Percentiles rank a stretch among this genome's conserved stretches.
phyloP scores from a whole-genome alignment of 495 filamentous ascomycete species.

The Penicillium coprophilum region DNA sequence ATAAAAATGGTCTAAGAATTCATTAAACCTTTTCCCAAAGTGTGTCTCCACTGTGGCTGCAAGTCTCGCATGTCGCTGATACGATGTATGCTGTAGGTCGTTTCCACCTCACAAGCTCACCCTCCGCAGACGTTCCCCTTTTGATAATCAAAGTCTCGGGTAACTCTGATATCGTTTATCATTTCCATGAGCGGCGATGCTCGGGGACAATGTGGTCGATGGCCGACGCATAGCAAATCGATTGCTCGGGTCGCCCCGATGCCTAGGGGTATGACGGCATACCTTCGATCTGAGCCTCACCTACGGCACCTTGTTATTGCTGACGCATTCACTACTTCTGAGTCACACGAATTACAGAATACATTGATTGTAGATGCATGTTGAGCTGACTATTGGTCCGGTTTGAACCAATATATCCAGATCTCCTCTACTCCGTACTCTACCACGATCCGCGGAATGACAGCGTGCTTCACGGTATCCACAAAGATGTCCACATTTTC shows the following conservation, averaged over 20 bases:
- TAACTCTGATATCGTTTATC: not conserved
- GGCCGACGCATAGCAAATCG: slow-evolving; percentile 1
- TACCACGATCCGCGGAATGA: slow-evolving; percentile 4
- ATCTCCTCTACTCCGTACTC: not conserved
- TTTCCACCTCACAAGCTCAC: not conserved
- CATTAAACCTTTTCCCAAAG: not conserved
- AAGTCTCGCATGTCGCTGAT: not conserved
- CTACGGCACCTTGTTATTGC: not conserved
- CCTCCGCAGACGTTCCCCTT: not conserved
- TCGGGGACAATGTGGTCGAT: not conserved
- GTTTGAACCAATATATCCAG: slow-evolving; percentile 5
- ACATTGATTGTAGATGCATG: not conserved
- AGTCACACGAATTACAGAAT: not conserved
- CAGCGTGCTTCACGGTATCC: slow-evolving; percentile 9
- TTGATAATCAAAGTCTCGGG: not conserved
- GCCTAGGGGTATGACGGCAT: slow-evolving; percentile 22
- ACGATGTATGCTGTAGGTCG: not conserved
- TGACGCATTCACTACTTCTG: not conserved
- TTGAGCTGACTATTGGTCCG: not conserved
- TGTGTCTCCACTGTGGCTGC: not conserved
- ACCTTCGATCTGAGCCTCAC: slow-evolving; percentile 24
- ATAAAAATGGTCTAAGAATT: not conserved
- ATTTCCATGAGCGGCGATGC: not conserved
- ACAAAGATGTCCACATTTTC: slow-evolving; percentile 14
- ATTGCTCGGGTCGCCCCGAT: slow-evolving; percentile 22